Percentiles rank a stretch among this genome's conserved stretches.
Evolutionary conservation across 1,284 basidiomycete species (phyloP).

Genomic region (Cryptococcus wingfieldii): DNA sequence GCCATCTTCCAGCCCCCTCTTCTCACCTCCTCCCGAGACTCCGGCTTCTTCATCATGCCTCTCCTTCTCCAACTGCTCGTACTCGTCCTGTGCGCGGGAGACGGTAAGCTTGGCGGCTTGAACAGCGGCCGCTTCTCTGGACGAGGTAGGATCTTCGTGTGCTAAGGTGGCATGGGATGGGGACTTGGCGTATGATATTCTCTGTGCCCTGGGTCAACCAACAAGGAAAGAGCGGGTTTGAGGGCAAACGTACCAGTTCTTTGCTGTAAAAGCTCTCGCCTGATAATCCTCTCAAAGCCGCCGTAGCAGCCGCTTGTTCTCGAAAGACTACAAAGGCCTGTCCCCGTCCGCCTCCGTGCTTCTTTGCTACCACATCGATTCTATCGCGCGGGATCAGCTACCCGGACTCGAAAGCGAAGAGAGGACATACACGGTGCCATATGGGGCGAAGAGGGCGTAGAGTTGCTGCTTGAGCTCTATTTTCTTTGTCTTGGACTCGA

Average conservation of each 20-base stretch:
- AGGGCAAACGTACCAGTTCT: slow-evolving; percentile 27
- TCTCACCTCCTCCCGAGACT: slow-evolving; percentile 26
- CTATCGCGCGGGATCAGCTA: slow-evolving; percentile 13
- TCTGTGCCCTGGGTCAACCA: slow-evolving; percentile 51
- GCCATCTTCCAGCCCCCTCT: slow-evolving; percentile 59
- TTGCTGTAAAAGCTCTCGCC: slow-evolving; percentile 78
- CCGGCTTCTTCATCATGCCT: slow-evolving; percentile 59
- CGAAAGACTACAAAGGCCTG: slow-evolving; percentile 96
- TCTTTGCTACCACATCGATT: slow-evolving; percentile 91
- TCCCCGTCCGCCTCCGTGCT: slow-evolving; percentile 75
- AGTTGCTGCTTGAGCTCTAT: slow-evolving; percentile 78
- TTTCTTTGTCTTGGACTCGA: slow-evolving; percentile 92
- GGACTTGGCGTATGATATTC: slow-evolving; percentile 78
- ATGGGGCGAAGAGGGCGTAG: slow-evolving; percentile 84
- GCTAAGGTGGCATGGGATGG: slow-evolving; percentile 75
- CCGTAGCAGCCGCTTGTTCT: slow-evolving; percentile 79
- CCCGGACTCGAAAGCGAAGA: background rate
- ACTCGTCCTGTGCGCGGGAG: slow-evolving; percentile 52
- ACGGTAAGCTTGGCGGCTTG: slow-evolving; percentile 46
- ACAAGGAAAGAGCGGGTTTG: background rate
- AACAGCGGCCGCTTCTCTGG: slow-evolving; percentile 55
- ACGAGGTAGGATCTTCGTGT: slow-evolving; percentile 55
- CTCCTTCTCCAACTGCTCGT: slow-evolving; percentile 57
- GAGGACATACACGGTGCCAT: slow-evolving; percentile 66
- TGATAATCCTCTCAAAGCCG: slow-evolving; percentile 82